Evolutionary conservation across 371 early-diverging fungal genomes (phyloP).

Genomic region (Apophysomyces trapeziformis): DNA sequence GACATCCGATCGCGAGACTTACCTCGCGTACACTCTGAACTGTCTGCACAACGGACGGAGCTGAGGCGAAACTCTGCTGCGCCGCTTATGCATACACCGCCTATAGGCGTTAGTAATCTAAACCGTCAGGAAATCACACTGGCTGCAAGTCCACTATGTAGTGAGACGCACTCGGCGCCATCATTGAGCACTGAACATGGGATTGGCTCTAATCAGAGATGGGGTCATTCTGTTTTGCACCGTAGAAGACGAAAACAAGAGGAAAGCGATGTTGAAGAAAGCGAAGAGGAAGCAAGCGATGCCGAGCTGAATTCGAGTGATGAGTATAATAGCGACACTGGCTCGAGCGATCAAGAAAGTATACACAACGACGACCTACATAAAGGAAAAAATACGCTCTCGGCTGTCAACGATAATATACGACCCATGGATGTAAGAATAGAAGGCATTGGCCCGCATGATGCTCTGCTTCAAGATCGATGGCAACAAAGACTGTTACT

Average conservation of each 20-base stretch:
- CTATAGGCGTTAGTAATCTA: slow-evolving; percentile 16
- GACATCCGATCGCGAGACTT: background rate
- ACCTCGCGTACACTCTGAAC: background rate
- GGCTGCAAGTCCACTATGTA: slow-evolving; percentile 9
- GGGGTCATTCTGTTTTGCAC: background rate
- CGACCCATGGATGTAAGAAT: slow-evolving; percentile 22
- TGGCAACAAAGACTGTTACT: slow-evolving; percentile 32
- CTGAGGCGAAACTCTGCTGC: slow-evolving; percentile 49
- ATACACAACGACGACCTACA: background rate
- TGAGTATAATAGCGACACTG: slow-evolving; percentile 22
- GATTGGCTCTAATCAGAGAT: background rate
- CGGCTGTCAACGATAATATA: background rate
- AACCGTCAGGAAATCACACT: background rate
- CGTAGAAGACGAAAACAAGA: slow-evolving; percentile 30
- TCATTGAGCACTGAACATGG: background rate
- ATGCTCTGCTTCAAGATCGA: slow-evolving; percentile 16
- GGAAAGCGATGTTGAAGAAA: slow-evolving; percentile 15
- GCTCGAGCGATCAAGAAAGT: slow-evolving; percentile 17
- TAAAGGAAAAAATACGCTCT: background rate
- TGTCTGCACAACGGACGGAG: slow-evolving; percentile 15
- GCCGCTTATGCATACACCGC: slow-evolving; percentile 48
- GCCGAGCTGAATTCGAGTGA: slow-evolving; percentile 39
- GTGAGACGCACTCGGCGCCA: background rate
- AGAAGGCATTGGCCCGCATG: slow-evolving; percentile 16
- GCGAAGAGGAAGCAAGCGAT: slow-evolving; percentile 22